These are phyloP conservation scores for Phytophthora pini DNA, from an alignment of 352 stramenopile species.

Conservation along the genomic window DNA sequence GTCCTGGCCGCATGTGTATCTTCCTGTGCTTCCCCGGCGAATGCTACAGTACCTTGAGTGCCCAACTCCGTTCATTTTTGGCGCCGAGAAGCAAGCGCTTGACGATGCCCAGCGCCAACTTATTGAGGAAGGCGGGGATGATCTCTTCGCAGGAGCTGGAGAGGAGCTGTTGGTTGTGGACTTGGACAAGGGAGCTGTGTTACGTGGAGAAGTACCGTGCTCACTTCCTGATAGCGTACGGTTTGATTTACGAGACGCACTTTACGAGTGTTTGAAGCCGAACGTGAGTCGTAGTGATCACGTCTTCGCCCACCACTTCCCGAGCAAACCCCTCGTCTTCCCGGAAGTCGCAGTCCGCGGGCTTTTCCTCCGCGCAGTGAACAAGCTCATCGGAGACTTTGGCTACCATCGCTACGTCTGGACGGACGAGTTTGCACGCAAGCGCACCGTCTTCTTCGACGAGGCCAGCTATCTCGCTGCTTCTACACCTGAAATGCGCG, in stretches of 20 bases:
- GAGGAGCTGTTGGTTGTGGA: conserved; percentile 83
- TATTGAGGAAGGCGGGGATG: conserved; percentile 44
- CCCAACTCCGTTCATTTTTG: conserved; percentile 88
- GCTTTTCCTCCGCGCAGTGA: conserved; percentile 70
- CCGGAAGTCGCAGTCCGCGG: conserved; percentile 74
- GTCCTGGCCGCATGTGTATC: conserved; percentile 89
- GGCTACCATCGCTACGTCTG: conserved; percentile 86
- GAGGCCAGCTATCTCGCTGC: conserved; percentile 86
- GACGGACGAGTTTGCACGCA: conserved; percentile 84
- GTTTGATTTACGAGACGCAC: conserved; percentile 52
- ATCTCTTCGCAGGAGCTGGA: conserved; percentile 53
- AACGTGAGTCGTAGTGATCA: conserved; percentile 79
- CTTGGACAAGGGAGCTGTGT: conserved; percentile 66
- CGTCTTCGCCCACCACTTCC: conserved; percentile 75
- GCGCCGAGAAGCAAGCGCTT: conserved; percentile 66
- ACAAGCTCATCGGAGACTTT: conserved; percentile 82
- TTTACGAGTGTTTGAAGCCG: conserved; percentile 75
- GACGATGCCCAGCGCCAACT: conserved; percentile 61
- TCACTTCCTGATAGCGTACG: conserved; percentile 53
- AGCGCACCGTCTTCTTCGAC: conserved; percentile 86
- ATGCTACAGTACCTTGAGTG: conserved; percentile 90
- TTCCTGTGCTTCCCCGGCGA: conserved; percentile 75
- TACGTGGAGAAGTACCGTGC: conserved; percentile 61
- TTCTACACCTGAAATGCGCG: conserved; percentile 73
- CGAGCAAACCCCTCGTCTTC: conserved; percentile 71